phyloP scores from a whole-genome alignment of 805 yeast genomes.

The Candida taoyuanica region DNA sequence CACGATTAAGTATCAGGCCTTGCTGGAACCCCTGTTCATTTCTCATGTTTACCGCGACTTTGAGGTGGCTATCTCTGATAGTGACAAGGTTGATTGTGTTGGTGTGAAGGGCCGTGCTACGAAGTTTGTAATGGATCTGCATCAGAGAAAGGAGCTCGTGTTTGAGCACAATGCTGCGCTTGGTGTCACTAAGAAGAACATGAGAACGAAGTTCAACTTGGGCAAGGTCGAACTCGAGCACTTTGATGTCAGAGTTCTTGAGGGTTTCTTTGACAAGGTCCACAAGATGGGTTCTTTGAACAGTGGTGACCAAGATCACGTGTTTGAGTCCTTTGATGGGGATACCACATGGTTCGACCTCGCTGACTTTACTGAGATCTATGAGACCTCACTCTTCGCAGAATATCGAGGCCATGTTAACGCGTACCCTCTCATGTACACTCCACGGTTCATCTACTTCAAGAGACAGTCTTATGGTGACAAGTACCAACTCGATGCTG shows the following conservation, averaged over 20 bases:
- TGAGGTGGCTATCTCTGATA: conserved; percentile 34
- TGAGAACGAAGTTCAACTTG: conserved; percentile 56
- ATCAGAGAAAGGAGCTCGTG: conserved; percentile 51
- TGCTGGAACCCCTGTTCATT: conserved; percentile 65
- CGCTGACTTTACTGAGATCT: conserved; percentile 58
- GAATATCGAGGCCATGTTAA: conserved; percentile 38
- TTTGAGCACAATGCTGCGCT: conserved; percentile 43
- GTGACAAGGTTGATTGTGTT: conserved; percentile 40
- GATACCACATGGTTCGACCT: conserved; percentile 60
- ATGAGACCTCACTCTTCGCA: conserved; percentile 33
- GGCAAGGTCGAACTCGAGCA: conserved; percentile 57
- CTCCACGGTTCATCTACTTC: conserved; percentile 67
- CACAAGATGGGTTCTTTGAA: conserved; percentile 9
- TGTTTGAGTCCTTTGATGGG: conserved; percentile 43
- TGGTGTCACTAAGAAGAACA: conserved; percentile 39
- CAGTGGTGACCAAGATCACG: conserved; percentile 9
- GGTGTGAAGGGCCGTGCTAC: conserved; percentile 68
- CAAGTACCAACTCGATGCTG: conserved; percentile 35
- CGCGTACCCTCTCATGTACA: conserved; percentile 56
- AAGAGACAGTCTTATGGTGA: conserved; percentile 54
- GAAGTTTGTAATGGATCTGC: conserved; percentile 57
- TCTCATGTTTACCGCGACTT: conserved; percentile 65
- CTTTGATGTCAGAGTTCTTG: conserved; percentile 57
- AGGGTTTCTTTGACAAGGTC: conserved; percentile 38
- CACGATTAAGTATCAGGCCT: conserved; percentile 76